phyloP scores from a whole-genome alignment of 148 eudicot genomes.

The Heliamphora exappendiculata region DNA sequence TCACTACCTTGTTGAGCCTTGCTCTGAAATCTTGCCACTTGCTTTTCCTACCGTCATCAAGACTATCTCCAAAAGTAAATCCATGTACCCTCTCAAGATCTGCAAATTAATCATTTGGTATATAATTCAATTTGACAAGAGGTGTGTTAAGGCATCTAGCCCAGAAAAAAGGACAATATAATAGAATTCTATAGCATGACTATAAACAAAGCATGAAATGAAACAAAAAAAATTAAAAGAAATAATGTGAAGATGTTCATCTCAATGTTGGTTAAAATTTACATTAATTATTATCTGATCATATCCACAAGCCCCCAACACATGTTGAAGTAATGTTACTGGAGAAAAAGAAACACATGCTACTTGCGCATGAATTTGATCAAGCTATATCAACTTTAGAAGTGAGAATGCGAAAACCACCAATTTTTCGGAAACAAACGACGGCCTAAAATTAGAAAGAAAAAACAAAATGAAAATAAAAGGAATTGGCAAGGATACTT shows the following conservation, averaged over 20 bases:
- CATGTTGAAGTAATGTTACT: background rate
- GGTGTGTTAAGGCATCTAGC: background rate
- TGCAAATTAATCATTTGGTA: slow-evolving; percentile 26
- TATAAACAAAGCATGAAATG: background rate
- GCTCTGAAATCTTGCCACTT: slow-evolving; percentile 75
- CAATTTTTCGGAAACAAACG: background rate
- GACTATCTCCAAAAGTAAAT: slow-evolving; percentile 88
- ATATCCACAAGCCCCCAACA: background rate
- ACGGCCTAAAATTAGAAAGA: background rate
- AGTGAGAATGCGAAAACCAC: background rate
- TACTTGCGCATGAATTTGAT: too few relatives aligned
- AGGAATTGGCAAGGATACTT: slow-evolving; percentile 22
- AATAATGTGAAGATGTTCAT: background rate
- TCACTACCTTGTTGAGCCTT: slow-evolving; percentile 54
- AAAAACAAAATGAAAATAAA: background rate
- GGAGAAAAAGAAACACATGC: background rate
- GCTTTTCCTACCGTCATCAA: slow-evolving; percentile 58
- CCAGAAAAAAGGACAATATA: background rate
- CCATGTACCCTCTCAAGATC: slow-evolving; percentile 93
- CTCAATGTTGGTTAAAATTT: background rate
- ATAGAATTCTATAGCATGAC: background rate
- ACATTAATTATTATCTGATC: background rate
- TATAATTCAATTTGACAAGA: background rate
- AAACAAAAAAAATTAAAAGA: background rate
- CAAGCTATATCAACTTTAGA: background rate